Percentiles rank a stretch among this genome's conserved stretches.
phyloP scores from a whole-genome alignment of 768 basidiomycete species.

The Krasilnikovozyma curviuscula region DNA sequence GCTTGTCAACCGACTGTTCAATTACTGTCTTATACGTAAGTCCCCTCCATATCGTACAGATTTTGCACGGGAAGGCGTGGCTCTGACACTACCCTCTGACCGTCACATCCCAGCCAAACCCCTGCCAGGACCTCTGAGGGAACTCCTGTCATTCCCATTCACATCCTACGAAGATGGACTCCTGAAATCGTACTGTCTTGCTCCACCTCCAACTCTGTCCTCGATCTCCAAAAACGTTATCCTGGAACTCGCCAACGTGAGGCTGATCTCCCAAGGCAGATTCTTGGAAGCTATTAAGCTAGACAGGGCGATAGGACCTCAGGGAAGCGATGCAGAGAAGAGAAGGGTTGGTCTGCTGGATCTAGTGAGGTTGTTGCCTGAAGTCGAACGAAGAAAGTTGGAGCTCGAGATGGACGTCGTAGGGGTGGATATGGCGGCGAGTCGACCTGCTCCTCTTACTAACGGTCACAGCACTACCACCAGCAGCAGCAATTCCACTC shows the following conservation, averaged over 20 bases:
- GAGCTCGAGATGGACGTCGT: slow-evolving; percentile 38
- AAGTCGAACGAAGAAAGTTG: slow-evolving; percentile 42
- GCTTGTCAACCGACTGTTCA: background rate
- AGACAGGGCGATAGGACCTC: slow-evolving; percentile 38
- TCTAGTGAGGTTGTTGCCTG: slow-evolving; percentile 43
- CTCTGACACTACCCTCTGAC: slow-evolving; percentile 24
- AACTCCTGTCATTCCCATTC: slow-evolving; percentile 47
- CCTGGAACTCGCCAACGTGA: slow-evolving; percentile 60
- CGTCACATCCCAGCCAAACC: slow-evolving; percentile 36
- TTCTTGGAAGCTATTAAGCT: slow-evolving; percentile 55
- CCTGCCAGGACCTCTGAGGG: slow-evolving; percentile 37
- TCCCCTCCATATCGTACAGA: background rate
- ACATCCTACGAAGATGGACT: slow-evolving; percentile 43
- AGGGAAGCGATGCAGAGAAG: slow-evolving; percentile 25
- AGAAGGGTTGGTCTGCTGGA: slow-evolving; percentile 53
- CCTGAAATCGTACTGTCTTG: slow-evolving; percentile 40
- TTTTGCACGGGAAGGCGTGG: background rate
- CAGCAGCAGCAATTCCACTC: too few relatives aligned
- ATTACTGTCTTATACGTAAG: slow-evolving; percentile 3
- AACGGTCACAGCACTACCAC: background rate
- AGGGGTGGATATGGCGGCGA: background rate
- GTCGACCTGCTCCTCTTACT: background rate
- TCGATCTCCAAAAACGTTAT: slow-evolving; percentile 37
- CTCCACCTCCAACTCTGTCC: slow-evolving; percentile 36
- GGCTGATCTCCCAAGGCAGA: slow-evolving; percentile 52